A percentile compares a stretch with the other conserved stretches of the same genome.
These are phyloP conservation scores for Blastocystis hominis DNA, from an alignment of 352 stramenopile genomes.

Conservation along the genomic window DNA sequence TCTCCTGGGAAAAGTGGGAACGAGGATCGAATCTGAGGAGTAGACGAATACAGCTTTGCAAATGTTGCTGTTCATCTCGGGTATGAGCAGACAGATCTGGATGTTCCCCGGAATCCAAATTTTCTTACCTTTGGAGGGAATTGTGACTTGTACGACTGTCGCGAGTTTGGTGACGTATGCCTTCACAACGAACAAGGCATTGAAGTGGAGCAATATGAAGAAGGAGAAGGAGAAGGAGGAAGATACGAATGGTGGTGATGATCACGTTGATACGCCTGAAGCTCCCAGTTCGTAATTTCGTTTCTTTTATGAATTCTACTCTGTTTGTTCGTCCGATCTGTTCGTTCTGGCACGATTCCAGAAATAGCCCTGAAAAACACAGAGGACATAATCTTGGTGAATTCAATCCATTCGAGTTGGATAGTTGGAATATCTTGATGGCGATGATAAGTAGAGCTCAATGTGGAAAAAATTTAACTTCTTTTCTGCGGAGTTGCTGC, in stretches of 20 bases:
- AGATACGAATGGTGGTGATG: background rate
- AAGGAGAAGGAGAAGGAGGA: background rate
- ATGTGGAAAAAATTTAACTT: conserved; percentile 57
- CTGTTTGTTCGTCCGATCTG: background rate
- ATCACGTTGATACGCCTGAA: background rate
- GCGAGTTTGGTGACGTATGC: conserved; percentile 28
- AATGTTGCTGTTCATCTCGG: conserved; percentile 35
- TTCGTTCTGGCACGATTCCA: background rate
- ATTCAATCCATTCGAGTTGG: background rate
- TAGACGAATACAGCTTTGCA: conserved; percentile 41
- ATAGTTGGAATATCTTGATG: background rate
- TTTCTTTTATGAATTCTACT: background rate
- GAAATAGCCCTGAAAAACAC: conserved; percentile 21
- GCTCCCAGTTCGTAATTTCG: background rate
- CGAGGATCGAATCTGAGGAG: background rate
- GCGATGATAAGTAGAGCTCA: background rate
- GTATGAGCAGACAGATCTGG: conserved; percentile 28
- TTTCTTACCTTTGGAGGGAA: conserved; percentile 38
- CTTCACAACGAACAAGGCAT: conserved; percentile 24
- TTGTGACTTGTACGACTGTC: conserved; percentile 28
- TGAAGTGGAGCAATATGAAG: conserved; percentile 6
- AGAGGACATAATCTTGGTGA: background rate
- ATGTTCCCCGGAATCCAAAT: conserved; percentile 25
- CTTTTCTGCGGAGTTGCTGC: conserved; percentile 42
- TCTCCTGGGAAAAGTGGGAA: background rate